Base-by-base conservation (phyloP, 1,284 basidiomycete species). In the Neolentinus lepideus region DNA sequence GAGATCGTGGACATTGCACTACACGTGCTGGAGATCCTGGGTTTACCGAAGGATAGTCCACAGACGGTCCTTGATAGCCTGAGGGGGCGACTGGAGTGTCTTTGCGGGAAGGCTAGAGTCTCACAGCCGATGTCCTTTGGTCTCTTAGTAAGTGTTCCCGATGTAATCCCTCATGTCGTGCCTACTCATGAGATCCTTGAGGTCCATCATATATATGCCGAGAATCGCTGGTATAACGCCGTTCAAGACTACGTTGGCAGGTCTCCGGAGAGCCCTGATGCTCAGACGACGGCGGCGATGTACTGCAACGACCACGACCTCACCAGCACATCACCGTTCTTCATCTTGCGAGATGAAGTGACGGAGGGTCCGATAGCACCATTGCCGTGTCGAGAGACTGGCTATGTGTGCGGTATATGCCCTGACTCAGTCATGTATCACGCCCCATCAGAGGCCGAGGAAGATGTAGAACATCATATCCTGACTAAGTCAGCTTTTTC, bases 231-330 rank as follows among this genome's bases (percentile, higher is more conserved):
- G 45, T 47, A 21, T 21, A 8, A 47, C 10, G 11, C 9, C 33
- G 33, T 35, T 16, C 33, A 9, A 35, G 33, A 35, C 45, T 47
- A 47, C 24, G 10, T 25, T 21, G 45, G 10, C 11, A 47, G 9
- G 10, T 21, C 9, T 47, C 45, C 45, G 8, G 45, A 11, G 21
- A 10, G 45, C 45, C 8, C n/a, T 10, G 24, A 47, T 10, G 10
- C 9, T 9, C 24, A 19, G 10, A 11, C 24, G n/a, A 25, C 24
- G 10, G 8, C 21, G 10, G 24, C 11, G 11, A n/a, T n/a, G n/a
- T n/a, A n/a, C n/a, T n/a, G n/a, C n/a, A 47, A 47, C 45, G 45
- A 47, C 45, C 45, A 47, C 45, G 45, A 47, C 21, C 45, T 47
- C 10, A 21, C 9, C 9, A 19, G 45, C 8, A 11, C 9, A 9